Percentiles rank a stretch among this genome's conserved stretches.
Evolutionary conservation across 257 asterid genomes (phyloP).

Genomic region (Solanum raphanifolium): DNA sequence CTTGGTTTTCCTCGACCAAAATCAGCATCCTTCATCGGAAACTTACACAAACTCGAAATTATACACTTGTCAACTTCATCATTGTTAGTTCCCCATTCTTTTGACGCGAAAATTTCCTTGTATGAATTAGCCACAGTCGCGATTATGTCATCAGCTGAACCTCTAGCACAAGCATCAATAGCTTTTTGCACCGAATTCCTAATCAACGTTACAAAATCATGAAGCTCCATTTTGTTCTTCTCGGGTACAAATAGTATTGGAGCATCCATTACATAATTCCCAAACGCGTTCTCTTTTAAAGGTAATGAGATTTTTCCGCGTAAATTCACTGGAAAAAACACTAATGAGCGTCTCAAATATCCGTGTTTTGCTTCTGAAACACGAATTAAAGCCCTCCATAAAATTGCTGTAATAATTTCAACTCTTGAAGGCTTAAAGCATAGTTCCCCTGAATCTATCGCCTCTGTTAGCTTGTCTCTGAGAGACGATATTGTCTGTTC

Average conservation of each 20-base stretch:
- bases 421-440: not conserved
- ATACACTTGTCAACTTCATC: not conserved
- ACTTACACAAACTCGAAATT: not conserved
- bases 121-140: not conserved
- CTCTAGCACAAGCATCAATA: not conserved
- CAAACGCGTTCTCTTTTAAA: not conserved
- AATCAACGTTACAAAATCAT: not conserved
- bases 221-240: not conserved
- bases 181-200: not conserved
- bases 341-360: not conserved
- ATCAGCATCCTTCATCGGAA: not conserved
- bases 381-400: conserved; percentile 14
- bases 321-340: not conserved
- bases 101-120: not conserved
- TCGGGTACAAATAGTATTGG: not conserved
- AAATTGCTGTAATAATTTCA: not conserved
- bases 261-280: conserved; percentile 2
- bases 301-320: not conserved
- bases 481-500: not conserved
- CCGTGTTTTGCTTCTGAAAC: not conserved
- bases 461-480: not conserved
- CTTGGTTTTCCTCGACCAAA: not conserved
- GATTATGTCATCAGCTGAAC: not conserved
- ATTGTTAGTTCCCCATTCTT: not conserved
- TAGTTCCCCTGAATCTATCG: not conserved